Evolutionary conservation across 371 early-diverging fungal genomes (phyloP).

Genomic region (Apophysomyces sp.): DNA sequence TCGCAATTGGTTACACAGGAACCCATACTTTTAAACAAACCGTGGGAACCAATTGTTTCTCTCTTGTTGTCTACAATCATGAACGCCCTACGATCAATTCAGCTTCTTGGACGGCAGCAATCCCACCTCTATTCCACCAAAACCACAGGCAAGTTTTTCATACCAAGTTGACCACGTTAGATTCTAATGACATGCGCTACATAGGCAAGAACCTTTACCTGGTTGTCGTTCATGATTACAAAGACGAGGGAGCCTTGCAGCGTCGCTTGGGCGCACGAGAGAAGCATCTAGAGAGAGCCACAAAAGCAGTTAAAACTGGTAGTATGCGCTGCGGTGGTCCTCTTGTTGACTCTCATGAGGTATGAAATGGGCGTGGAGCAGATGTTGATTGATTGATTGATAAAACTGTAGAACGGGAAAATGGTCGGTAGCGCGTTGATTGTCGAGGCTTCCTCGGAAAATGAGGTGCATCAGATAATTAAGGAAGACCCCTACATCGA

Average conservation of each 20-base stretch:
- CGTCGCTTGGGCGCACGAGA: constrained; percentile 16
- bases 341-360: constrained; percentile 15
- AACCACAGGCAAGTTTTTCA: background rate
- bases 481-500: constrained; percentile 50
- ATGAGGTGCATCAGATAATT: constrained; percentile 37
- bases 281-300: constrained; percentile 13
- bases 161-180: too few species aligned
- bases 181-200: too few species aligned
- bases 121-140: background rate
- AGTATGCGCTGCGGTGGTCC: constrained; percentile 13
- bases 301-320: background rate
- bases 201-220: constrained; percentile 13
- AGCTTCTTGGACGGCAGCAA: background rate
- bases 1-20: too few species aligned
- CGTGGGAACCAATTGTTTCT: background rate
- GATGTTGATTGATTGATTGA: background rate
- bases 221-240: constrained; percentile 16
- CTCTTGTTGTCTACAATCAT: background rate
- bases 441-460: constrained; percentile 42
- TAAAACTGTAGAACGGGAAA: constrained; percentile 16
- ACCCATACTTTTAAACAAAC: too few species aligned
- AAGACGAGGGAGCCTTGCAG: constrained; percentile 7
- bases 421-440: constrained; percentile 59
- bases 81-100: background rate
- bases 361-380: background rate